A percentile compares a stretch with the other conserved stretches of the same genome.
phyloP scores from a whole-genome alignment of 495 filamentous ascomycete species.

The Xylaria intraflava region DNA sequence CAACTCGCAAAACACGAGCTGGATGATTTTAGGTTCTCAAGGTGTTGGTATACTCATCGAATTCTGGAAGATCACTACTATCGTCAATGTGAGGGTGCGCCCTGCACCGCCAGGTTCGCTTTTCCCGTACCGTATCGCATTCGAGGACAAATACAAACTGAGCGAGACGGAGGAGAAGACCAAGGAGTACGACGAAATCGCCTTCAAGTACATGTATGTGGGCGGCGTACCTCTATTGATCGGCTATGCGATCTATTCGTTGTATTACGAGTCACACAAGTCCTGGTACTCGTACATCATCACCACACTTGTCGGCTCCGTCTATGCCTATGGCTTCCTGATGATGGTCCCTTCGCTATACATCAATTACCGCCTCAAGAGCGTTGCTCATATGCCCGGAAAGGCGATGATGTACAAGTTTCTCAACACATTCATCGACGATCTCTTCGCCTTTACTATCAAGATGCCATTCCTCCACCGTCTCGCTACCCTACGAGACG shows the following conservation, averaged over 20 bases:
- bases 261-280: slow-evolving; percentile 93
- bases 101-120: slow-evolving; percentile 57
- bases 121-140: slow-evolving; percentile 75
- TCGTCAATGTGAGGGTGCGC: slow-evolving; percentile 82
- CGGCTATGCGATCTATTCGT: slow-evolving; percentile 83
- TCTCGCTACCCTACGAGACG: slow-evolving; percentile 88
- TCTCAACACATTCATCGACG: slow-evolving; percentile 63
- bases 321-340: slow-evolving; percentile 96
- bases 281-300: slow-evolving; percentile 93
- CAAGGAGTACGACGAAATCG: slow-evolving; percentile 95
- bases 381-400: slow-evolving; percentile 92
- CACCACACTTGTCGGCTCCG: slow-evolving; percentile 86
- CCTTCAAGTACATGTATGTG: slow-evolving; percentile 93
- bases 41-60: slow-evolving; percentile 91
- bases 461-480: slow-evolving; percentile 97
- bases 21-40: slow-evolving; percentile 96
- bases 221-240: slow-evolving; percentile 79
- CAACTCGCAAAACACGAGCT: slow-evolving; percentile 93
- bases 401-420: slow-evolving; percentile 98
- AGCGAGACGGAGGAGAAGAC: slow-evolving; percentile 95
- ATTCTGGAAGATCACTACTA: slow-evolving; percentile 98
- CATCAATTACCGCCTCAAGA: slow-evolving; percentile 97
- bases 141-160: slow-evolving; percentile 96
- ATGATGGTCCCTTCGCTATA: slow-evolving; percentile 99
- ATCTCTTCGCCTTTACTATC: slow-evolving; percentile 92